A percentile compares a stretch with the other conserved stretches of the same genome.
Evolutionary conservation across 2,329 filamentous ascomycete genomes (phyloP).

Genomic region (Sporothrix brunneoviolacea): DNA sequence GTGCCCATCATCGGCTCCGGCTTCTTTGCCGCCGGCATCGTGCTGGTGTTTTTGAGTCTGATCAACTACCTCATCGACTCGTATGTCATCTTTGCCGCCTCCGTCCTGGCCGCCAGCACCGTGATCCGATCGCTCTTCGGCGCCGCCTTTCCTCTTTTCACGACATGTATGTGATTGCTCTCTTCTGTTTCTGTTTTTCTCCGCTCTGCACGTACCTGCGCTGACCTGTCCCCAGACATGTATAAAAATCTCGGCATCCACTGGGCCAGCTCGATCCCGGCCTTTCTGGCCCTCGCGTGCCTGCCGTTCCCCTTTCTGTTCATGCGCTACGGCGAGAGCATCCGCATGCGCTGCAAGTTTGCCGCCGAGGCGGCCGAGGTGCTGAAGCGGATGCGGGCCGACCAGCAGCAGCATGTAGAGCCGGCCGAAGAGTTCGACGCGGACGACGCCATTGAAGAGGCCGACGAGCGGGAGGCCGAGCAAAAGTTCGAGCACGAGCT

Average conservation of each 20-base stretch:
- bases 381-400: slow-evolving; percentile 38
- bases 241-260: slow-evolving; percentile 59
- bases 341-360: slow-evolving; percentile 63
- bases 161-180: slow-evolving; percentile 30
- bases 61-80: slow-evolving; percentile 64
- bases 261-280: slow-evolving; percentile 68
- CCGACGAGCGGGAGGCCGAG: not conserved
- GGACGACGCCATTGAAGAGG: slow-evolving; percentile 15
- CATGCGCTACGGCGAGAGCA: slow-evolving; percentile 60
- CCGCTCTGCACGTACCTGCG: too few species aligned
- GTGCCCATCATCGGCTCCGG: slow-evolving; percentile 31
- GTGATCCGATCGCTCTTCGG: slow-evolving; percentile 67
- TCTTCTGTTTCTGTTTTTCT: not conserved
- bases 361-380: slow-evolving; percentile 60
- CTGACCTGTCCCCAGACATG: slow-evolving; percentile 30
- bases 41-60: slow-evolving; percentile 59
- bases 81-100: slow-evolving; percentile 71
- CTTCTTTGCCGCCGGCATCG: slow-evolving; percentile 39
- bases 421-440: too few species aligned
- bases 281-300: slow-evolving; percentile 65
- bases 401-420: slow-evolving; percentile 20
- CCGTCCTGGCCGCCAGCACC: slow-evolving; percentile 64
- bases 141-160: slow-evolving; percentile 67
- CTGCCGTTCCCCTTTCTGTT: slow-evolving; percentile 71
- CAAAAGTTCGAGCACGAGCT: not conserved